Conservation (phyloP, 2,329 filamentous ascomycete genomes). For the Leptographium flavum region DNA sequence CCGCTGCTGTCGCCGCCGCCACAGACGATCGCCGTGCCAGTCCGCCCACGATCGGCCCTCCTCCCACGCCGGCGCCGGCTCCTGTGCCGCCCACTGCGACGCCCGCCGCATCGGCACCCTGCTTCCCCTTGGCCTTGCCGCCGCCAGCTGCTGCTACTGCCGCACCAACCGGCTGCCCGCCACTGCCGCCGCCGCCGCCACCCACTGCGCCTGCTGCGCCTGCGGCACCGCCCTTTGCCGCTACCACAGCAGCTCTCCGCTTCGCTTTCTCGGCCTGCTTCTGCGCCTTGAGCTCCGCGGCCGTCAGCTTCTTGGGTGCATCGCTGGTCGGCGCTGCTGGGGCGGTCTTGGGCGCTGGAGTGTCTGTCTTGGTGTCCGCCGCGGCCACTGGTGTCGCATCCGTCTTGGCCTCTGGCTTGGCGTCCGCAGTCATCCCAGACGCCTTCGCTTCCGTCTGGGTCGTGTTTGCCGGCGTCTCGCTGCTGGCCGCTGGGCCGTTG, state of each 20-base stretch:
- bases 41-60: background rate
- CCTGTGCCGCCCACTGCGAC: background rate
- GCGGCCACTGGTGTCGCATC: background rate
- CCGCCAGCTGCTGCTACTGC: conserved; percentile 19
- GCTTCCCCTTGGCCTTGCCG: conserved; percentile 1
- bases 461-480: background rate
- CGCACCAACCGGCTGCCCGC: conserved; percentile 18
- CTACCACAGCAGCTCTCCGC: conserved; percentile 58
- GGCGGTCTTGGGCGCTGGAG: background rate
- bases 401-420: background rate
- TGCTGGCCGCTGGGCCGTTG: background rate
- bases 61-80: background rate
- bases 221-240: conserved; percentile 29
- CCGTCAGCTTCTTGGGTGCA: conserved; percentile 42
- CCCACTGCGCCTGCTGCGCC: conserved; percentile 19
- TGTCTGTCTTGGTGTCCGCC: background rate
- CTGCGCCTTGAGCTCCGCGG: conserved; percentile 74
- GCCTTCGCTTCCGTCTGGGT: background rate
- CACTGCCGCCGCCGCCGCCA: conserved; percentile 14
- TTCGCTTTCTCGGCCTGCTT: conserved; percentile 88
- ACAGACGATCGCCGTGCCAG: background rate
- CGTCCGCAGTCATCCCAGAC: too few relatives aligned
- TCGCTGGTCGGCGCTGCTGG: conserved; percentile 2
- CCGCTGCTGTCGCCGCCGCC: background rate
- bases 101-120: background rate